Base-by-base conservation (phyloP, 768 basidiomycete genomes). In the Lanmaoa rubissima region DNA sequence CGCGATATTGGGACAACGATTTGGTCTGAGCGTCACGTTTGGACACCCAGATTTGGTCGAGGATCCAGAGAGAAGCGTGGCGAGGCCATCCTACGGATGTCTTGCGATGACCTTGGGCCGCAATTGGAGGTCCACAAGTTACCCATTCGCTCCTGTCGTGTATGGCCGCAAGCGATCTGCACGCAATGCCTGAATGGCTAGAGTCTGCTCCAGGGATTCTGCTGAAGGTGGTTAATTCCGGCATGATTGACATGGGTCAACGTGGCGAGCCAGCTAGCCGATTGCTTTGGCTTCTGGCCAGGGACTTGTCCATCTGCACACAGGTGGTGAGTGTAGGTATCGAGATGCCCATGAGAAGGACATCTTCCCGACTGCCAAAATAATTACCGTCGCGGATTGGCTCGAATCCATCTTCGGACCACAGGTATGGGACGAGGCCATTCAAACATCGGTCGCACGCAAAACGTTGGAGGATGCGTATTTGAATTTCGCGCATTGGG, bases 141-240 rank as follows among this genome's bases (percentile, higher is more conserved):
- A 61, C 41, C 57, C 65, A 10, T 64, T 53, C 17, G 12, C 10
- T 64, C n/a, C 14, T 65, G 16, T 65, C 61, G 3, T 63, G 48
- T 16, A 44, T 51, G 14, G 56, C 61, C 0, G 58, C 58, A 16
- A 16, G 3, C 8, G 5, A 39, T 12, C 32, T 59, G 11, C 61
- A 65, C 9, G 2, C 0, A 11, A 5, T 10, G 2, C 41, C 49
- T 5, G n/a, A 12, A 19, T 19, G 5, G 1, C 19, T 54, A 14
- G 10, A 16, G 5, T 0, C 1, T 1, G 36, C 44, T 7, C 36
- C 48, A 36, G 3, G 0, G 5, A 51, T 32, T 6, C 12, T 55
- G 0, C 12, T 35, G n/a, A 28, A 14, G 0, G 39, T 17, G 4
- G 38, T 63, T 26, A 49, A 60, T 34, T 48, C 40, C 14, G 61